Evolutionary conservation across 768 basidiomycete species (phyloP).

Genomic region (Leccinum rimulosum): DNA sequence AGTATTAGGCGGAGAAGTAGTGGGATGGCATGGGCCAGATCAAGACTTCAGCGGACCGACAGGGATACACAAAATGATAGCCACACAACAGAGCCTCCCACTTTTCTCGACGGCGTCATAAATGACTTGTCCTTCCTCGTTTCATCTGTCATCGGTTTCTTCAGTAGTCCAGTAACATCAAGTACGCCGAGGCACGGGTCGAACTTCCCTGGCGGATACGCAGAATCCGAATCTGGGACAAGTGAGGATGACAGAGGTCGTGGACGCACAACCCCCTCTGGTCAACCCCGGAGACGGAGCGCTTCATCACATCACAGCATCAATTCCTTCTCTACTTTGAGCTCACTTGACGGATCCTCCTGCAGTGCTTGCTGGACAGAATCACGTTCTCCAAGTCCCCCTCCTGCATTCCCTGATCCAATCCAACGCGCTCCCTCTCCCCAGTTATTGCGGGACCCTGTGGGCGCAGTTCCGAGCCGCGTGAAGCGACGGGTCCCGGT

Average conservation of each 20-base stretch:
- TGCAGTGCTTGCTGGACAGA: slow-evolving; percentile 36
- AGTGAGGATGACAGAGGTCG: slow-evolving; percentile 5
- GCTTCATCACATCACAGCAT: slow-evolving; percentile 28
- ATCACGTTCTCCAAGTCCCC: slow-evolving; percentile 23
- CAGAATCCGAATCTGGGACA: slow-evolving; percentile 13
- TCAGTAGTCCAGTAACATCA: slow-evolving; percentile 1
- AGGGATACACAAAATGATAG: neutral
- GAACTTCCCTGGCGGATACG: slow-evolving; percentile 22
- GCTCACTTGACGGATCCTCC: slow-evolving; percentile 42
- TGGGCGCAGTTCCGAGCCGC: neutral
- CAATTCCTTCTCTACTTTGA: slow-evolving; percentile 45
- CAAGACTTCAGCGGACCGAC: slow-evolving; percentile 11
- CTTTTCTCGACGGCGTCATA: slow-evolving; percentile 21
- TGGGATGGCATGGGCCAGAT: slow-evolving; percentile 13
- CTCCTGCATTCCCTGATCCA: slow-evolving; percentile 25
- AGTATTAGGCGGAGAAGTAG: neutral
- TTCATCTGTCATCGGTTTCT: slow-evolving; percentile 12
- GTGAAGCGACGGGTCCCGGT: slow-evolving; percentile 12
- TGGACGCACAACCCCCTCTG: neutral
- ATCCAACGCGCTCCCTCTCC: slow-evolving; percentile 36
- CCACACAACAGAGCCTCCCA: neutral
- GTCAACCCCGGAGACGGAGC: slow-evolving; percentile 5
- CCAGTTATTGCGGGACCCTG: slow-evolving; percentile 9
- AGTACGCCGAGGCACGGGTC: neutral
- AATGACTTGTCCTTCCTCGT: slow-evolving; percentile 17